Percentiles rank a stretch among this genome's conserved stretches.
These are phyloP conservation scores for Trametes sp. DNA, from an alignment of 1,284 basidiomycete genomes.

Conservation along the genomic window DNA sequence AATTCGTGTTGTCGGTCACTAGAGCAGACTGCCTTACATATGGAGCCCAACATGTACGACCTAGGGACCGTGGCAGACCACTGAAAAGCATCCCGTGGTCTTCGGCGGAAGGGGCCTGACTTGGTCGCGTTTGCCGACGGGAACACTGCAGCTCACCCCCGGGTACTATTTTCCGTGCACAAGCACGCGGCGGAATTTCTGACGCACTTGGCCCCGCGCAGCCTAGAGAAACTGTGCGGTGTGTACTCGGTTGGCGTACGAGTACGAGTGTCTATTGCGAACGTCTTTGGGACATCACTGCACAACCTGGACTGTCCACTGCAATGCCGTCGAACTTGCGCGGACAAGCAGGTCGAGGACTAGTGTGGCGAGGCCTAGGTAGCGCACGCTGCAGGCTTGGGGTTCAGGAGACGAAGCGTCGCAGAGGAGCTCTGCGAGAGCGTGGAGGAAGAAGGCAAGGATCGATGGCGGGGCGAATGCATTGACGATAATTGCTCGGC, in stretches of 20 bases:
- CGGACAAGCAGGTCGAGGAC: no score
- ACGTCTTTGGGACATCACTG: neutral
- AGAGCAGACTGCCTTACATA: no score
- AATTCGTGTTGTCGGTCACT: no score
- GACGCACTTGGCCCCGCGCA: constrained; percentile 5
- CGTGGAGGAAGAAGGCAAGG: constrained; percentile 5
- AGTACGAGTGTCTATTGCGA: neutral
- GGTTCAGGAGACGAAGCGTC: neutral
- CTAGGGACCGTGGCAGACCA: no score
- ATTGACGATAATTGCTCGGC: no score
- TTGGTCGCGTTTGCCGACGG: constrained; percentile 29
- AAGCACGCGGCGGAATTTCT: constrained; percentile 13
- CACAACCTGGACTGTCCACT: no score
- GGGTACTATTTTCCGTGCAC: no score
- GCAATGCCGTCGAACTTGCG: no score
- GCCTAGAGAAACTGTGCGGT: neutral
- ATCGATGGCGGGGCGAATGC: neutral
- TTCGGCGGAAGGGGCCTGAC: constrained; percentile 20
- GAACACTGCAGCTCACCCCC: neutral
- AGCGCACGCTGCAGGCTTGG: neutral
- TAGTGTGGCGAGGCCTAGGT: neutral
- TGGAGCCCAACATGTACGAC: no score
- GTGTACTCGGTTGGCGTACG: neutral
- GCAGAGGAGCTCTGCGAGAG: neutral
- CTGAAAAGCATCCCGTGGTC: constrained; percentile 18